phyloP scores from a whole-genome alignment of 1,284 basidiomycete genomes.

The Trichosporon coremiiforme region DNA sequence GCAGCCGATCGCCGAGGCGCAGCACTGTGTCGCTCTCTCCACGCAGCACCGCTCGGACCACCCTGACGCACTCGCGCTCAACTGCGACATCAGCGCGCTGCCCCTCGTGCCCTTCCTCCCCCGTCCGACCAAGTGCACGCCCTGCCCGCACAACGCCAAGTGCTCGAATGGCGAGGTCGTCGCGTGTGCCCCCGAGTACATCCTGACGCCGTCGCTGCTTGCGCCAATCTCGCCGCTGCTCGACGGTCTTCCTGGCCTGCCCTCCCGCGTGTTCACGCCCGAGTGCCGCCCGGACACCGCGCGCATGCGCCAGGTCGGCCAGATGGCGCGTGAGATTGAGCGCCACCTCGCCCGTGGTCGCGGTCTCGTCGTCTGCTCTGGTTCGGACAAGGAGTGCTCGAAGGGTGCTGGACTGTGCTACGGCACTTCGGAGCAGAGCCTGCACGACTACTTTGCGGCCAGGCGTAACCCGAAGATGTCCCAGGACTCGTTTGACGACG shows the following conservation, averaged over 20 bases:
- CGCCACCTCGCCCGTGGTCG: slow-evolving; percentile 67
- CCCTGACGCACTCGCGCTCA: slow-evolving; percentile 26
- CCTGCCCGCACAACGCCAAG: slow-evolving; percentile 78
- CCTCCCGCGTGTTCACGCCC: slow-evolving; percentile 76
- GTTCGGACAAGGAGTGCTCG: slow-evolving; percentile 59
- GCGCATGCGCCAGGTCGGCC: slow-evolving; percentile 74
- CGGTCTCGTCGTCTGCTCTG: slow-evolving; percentile 70
- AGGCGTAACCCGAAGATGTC: slow-evolving; percentile 46
- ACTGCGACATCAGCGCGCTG: slow-evolving; percentile 57
- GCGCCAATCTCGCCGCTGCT: slow-evolving; percentile 50
- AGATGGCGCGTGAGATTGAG: slow-evolving; percentile 73
- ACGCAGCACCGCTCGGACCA: slow-evolving; percentile 38
- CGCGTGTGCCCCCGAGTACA: slow-evolving; percentile 72
- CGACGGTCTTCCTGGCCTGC: slow-evolving; percentile 76
- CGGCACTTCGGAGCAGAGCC: slow-evolving; percentile 65
- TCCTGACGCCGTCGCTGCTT: slow-evolving; percentile 58
- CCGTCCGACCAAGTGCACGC: slow-evolving; percentile 72
- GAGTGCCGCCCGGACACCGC: slow-evolving; percentile 79
- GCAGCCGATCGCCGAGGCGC: slow-evolving; percentile 58
- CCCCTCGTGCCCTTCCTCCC: slow-evolving; percentile 61
- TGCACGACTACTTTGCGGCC: slow-evolving; percentile 47
- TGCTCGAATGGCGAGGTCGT: slow-evolving; percentile 67
- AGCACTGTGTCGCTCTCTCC: slow-evolving; percentile 62
- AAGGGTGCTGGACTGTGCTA: slow-evolving; percentile 75
- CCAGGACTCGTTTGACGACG: slow-evolving; percentile 47